phyloP scores from a whole-genome alignment of 306 rosid species.

The Luffa aegyptiaca region DNA sequence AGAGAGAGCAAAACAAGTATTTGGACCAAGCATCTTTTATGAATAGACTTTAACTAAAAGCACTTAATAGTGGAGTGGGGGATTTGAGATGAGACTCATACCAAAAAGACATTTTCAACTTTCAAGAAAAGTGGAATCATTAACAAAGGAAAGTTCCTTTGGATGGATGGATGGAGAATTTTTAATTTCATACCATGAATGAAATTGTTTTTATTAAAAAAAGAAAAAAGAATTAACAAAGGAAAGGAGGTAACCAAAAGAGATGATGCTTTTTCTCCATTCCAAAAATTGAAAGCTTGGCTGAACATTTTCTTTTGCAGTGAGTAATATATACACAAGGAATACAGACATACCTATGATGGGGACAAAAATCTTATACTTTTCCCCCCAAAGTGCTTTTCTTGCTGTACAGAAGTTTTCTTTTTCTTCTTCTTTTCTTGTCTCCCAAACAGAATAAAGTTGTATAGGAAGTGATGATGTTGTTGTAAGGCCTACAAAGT shows the following conservation, averaged over 20 bases:
- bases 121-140: neutral
- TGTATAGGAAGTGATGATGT: neutral
- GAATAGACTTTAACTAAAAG: neutral
- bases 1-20: neutral
- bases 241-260: neutral
- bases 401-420: constrained; percentile 4
- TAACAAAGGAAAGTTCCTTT: neutral
- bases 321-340: constrained; percentile 10
- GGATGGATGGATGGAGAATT: neutral
- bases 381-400: neutral
- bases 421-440: neutral
- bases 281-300: neutral
- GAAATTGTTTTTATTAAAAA: too few relatives aligned
- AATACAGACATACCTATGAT: neutral
- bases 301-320: neutral
- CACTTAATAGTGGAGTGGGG: neutral
- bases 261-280: neutral
- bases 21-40: neutral
- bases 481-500: neutral
- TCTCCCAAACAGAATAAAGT: constrained; percentile 7
- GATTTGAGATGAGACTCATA: neutral
- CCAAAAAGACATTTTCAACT: neutral
- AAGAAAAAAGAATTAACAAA: neutral
- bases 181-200: neutral
- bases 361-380: constrained; percentile 3